Conservation (phyloP, 768 basidiomycete species). For the Podaxis rugospora region DNA sequence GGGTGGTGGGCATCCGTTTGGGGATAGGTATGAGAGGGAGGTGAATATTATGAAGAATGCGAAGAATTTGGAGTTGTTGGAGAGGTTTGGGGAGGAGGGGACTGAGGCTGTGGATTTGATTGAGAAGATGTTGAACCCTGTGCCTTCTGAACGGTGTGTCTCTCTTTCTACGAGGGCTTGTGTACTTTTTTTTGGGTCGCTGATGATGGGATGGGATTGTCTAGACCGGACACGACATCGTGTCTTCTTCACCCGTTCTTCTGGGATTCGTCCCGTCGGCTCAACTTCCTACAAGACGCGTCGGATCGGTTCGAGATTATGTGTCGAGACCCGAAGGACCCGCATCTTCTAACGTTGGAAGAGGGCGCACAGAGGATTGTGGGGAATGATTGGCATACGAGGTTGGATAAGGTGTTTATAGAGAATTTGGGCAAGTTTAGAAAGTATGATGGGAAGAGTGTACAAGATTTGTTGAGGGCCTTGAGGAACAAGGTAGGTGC, state of each 20-base stretch:
- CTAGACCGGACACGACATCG: slow-evolving; percentile 86
- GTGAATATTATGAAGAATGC: slow-evolving; percentile 86
- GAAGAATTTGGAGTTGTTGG: slow-evolving; percentile 65
- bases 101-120: slow-evolving; percentile 87
- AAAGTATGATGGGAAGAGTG: slow-evolving; percentile 89
- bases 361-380: slow-evolving; percentile 64
- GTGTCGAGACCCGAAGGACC: slow-evolving; percentile 87
- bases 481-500: slow-evolving; percentile 85
- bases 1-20: slow-evolving; percentile 89
- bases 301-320: slow-evolving; percentile 98
- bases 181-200: neutral
- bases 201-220: neutral
- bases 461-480: slow-evolving; percentile 90
- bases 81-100: slow-evolving; percentile 88
- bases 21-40: slow-evolving; percentile 90
- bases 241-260: slow-evolving; percentile 94
- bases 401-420: slow-evolving; percentile 84
- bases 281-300: slow-evolving; percentile 95
- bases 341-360: slow-evolving; percentile 73
- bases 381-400: slow-evolving; percentile 85
- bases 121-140: slow-evolving; percentile 67
- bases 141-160: slow-evolving; percentile 70
- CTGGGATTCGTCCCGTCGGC: slow-evolving; percentile 83
- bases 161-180: neutral
- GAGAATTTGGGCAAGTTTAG: slow-evolving; percentile 96